A percentile compares a stretch with the other conserved stretches of the same genome.
phyloP scores from a whole-genome alignment of 805 yeast species.

The Lipomyces japonicus region DNA sequence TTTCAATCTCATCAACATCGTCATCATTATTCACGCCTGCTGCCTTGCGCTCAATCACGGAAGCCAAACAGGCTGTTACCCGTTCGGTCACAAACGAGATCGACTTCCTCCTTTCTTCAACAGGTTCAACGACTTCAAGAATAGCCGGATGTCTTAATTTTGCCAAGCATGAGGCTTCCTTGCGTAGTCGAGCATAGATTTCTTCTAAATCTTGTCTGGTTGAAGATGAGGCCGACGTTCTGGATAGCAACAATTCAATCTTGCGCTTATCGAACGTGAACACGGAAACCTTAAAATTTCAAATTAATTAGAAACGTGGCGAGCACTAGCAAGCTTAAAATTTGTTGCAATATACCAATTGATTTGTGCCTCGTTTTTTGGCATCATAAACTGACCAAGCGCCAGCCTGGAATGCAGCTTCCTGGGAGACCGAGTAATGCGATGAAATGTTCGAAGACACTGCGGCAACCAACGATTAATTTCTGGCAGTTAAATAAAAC shows the following conservation, averaged over 20 bases:
- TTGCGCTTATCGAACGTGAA: constrained; percentile 81
- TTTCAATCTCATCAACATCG: constrained; percentile 52
- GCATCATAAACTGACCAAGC: constrained; percentile 87
- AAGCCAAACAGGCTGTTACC: constrained; percentile 53
- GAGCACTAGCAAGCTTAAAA: background rate
- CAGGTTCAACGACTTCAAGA: constrained; percentile 76
- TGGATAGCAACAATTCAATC: constrained; percentile 53
- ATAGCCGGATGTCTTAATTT: constrained; percentile 87
- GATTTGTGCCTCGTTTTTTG: constrained; percentile 59
- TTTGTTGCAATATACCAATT: constrained; percentile 29
- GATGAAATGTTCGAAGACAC: constrained; percentile 27
- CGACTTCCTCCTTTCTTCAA: constrained; percentile 78
- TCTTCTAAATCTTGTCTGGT: constrained; percentile 55
- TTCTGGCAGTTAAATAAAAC: background rate
- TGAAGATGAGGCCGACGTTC: constrained; percentile 49
- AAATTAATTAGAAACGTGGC: background rate
- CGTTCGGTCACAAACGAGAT: constrained; percentile 83
- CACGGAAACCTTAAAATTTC: constrained; percentile 57
- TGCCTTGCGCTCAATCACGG: constrained; percentile 40
- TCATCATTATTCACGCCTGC: constrained; percentile 36
- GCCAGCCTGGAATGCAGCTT: constrained; percentile 68
- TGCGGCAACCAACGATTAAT: background rate
- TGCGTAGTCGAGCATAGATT: constrained; percentile 57
- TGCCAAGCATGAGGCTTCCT: constrained; percentile 67
- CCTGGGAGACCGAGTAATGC: constrained; percentile 61